Conservation (phyloP, 306 rosid genomes). For the Pachyrhizus erosus region DNA sequence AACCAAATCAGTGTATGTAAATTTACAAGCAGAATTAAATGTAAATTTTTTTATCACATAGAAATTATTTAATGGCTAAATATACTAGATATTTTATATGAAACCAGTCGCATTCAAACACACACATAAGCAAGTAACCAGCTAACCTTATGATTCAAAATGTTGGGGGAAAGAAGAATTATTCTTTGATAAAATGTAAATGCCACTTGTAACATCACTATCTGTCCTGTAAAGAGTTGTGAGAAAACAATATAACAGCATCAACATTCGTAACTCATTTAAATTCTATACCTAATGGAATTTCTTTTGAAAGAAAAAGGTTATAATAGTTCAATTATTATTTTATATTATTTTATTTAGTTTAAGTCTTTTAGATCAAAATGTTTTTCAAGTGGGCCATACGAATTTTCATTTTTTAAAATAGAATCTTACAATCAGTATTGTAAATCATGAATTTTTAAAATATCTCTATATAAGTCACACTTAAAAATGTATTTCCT, state of each 20-base stretch:
- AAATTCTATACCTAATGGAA: not conserved
- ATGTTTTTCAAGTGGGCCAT: not conserved
- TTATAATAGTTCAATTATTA: not conserved
- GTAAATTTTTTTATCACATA: not conserved
- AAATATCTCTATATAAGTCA: not conserved
- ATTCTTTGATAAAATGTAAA: not conserved
- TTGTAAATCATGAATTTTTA: no score
- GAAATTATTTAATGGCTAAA: not conserved
- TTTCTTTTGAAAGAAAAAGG: not conserved
- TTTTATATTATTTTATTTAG: not conserved
- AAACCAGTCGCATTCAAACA: not conserved
- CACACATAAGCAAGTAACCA: not conserved
- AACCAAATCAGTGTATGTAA: not conserved
- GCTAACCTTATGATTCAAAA: not conserved
- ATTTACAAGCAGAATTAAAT: not conserved
- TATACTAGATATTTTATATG: not conserved
- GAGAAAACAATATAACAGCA: not conserved
- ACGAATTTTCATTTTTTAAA: not conserved
- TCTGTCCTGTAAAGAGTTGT: not conserved
- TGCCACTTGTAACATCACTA: not conserved
- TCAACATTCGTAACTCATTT: constrained; percentile 2
- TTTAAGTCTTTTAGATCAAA: not conserved
- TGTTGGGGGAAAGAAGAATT: constrained; percentile 9
- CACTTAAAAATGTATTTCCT: not conserved
- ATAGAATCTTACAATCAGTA: not conserved